Conservation (phyloP, 352 stramenopile genomes). For the Pythium rishiriense region DNA sequence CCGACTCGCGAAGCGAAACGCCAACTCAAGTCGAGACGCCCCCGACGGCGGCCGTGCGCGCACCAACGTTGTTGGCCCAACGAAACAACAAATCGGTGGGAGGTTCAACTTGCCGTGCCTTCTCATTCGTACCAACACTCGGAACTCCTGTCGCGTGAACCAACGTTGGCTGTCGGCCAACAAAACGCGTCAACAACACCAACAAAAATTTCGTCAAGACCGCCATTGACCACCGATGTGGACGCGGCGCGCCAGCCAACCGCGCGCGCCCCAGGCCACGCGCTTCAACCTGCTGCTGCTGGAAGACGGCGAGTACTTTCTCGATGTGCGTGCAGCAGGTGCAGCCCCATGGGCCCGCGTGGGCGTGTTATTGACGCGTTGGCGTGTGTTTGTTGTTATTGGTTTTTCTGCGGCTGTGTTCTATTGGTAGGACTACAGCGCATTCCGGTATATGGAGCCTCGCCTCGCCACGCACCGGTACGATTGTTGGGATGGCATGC, state of each 20-base stretch:
- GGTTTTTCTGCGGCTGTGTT: too few relatives aligned
- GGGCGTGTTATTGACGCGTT: too few relatives aligned
- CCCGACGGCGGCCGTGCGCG: not conserved
- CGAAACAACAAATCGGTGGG: not conserved
- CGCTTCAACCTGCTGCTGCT: slow-evolving; percentile 93
- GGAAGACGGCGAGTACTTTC: slow-evolving; percentile 94
- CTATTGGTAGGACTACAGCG: slow-evolving; percentile 61
- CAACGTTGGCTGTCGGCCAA: not conserved
- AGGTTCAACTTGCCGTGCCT: not conserved
- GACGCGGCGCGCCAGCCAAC: slow-evolving; percentile 25
- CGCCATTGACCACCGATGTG: slow-evolving; percentile 10
- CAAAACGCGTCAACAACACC: not conserved
- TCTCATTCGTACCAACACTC: not conserved
- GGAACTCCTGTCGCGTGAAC: too few relatives aligned
- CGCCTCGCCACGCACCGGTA: slow-evolving; percentile 29
- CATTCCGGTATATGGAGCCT: slow-evolving; percentile 57
- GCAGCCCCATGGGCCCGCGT: too few relatives aligned
- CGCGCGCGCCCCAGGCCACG: slow-evolving; percentile 25
- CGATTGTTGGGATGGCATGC: not conserved
- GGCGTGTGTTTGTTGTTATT: too few relatives aligned
- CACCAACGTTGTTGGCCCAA: not conserved
- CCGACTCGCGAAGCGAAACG: not conserved
- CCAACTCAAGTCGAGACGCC: not conserved
- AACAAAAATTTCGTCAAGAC: not conserved
- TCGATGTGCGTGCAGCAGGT: slow-evolving; percentile 87